phyloP scores from a whole-genome alignment of 2,329 filamentous ascomycete genomes.

The Colletotrichum orchidophilum region DNA sequence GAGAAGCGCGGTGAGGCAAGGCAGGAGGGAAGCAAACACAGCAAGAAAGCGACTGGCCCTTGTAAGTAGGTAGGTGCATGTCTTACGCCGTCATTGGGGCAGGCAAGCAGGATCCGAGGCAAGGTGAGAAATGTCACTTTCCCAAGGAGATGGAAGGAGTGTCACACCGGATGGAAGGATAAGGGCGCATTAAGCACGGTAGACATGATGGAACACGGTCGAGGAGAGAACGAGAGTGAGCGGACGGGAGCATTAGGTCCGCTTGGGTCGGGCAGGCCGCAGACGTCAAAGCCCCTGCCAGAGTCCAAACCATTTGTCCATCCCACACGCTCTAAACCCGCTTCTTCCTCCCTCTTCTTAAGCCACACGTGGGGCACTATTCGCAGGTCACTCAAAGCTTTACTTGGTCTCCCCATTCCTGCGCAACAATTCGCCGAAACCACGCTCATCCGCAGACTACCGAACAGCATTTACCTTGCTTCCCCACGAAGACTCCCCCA shows the following conservation, averaged over 20 bases:
- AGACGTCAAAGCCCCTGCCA: conserved; percentile 18
- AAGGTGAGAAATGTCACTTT: not conserved
- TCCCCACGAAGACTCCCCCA: conserved; percentile 4
- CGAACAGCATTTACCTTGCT: conserved; percentile 26
- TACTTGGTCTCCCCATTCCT: conserved; percentile 13
- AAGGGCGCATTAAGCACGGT: not conserved
- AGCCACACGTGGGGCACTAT: conserved; percentile 6
- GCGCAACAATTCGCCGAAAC: not conserved
- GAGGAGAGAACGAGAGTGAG: not conserved
- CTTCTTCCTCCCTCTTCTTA: conserved; percentile 3
- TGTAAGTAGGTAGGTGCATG: not conserved
- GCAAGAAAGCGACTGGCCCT: not conserved
- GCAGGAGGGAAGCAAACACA: not conserved
- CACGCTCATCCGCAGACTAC: not conserved
- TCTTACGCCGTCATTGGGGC: not conserved
- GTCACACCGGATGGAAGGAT: not conserved
- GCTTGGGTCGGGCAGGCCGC: conserved; percentile 1
- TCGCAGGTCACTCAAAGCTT: not conserved
- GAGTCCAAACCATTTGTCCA: not conserved
- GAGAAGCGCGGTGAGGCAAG: not conserved
- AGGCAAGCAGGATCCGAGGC: not conserved
- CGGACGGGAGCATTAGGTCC: conserved; percentile 25
- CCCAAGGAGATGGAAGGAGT: not conserved
- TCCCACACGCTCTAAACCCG: not conserved
- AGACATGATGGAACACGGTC: conserved; percentile 6